Base-by-base conservation (phyloP, 495 filamentous ascomycete species). In the Trichoderma virens region DNA sequence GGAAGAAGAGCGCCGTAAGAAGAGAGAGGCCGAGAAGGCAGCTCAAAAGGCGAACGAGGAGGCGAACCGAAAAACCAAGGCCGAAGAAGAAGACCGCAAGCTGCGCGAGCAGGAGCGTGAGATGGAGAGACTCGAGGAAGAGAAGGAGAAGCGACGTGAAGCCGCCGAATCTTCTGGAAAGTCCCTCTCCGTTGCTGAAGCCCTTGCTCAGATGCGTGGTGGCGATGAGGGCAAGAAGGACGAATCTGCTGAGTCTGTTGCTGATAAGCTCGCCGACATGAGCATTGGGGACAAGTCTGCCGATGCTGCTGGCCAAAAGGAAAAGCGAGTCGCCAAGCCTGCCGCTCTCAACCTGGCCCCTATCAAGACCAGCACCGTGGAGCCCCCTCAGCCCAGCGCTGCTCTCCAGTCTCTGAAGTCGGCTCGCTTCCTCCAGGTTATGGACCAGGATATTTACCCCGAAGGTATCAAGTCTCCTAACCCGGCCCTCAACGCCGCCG, bases 371-470 rank as follows among this genome's bases (percentile, higher is more conserved):
- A 93, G 90, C 75, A 76, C 88, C 45, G 86, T 93, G 23, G 94
- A 98, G 76, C 88, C 94, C 54, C 83, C 90, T 41, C 91, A 95
- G 73, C 93, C 91, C 5, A 97, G 90, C 64, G 90, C 94, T 35
- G 92, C 91, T 54, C 89, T 99, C 70, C 93, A 93, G 73, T 86
- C 93, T 16, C 82, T 99, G 38, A 89, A 89, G 71, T 91, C 91
- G 8, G 92, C 94, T 63, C 88, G 93, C 28, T 90, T 92, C 74
- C 76, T 99, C 34, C 75, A 66, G 25, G 76, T 76, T 20, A 74
- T 84, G 20, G 76, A 79, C 68, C 68, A 75, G 35, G 84, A 91
- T 63, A 83, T 93, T 54, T 99, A 99, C 75, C 94, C 94, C 13
- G 74, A 84, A 2, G 86, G 87, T 31, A 86, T 97, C 70, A 85